Base-by-base conservation (phyloP, 768 basidiomycete genomes). In the Suillus weaverae region DNA sequence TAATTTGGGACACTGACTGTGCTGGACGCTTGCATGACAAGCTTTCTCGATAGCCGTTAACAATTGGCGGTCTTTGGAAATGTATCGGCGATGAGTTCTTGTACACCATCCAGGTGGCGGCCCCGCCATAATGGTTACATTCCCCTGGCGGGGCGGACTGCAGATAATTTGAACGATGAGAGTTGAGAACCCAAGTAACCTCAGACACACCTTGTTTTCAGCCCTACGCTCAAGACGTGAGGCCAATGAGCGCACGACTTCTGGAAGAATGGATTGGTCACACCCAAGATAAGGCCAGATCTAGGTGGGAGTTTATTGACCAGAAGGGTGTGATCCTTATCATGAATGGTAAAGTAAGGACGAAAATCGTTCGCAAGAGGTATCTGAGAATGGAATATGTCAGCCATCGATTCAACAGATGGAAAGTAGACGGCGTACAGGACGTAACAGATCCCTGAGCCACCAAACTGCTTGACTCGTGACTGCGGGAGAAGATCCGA, bases 281-380 rank as follows among this genome's bases (percentile, higher is more conserved):
- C 91, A 10, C 95, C 93, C 4, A 97, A 73, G 6, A 97, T 69
- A 4, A 92, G 74, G 1, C 94, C 94, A 1, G 88, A 76, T 74
- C 88, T 87, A 0, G 92, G 94, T n/a, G 88, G 85, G 36, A 91
- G 85, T 66, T 89, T 88, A 73, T 94, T 95, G 50, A 97, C 89
- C 14, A 99, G 76, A 2, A 83, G 71, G 4, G 83, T 69, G 67
- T 90, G 88, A 65, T 97, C 95, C n/a, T 84, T 84, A 71, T 98
- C 97, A 73, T 98, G 97, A 70, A 99, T 95, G 18, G 97, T 97
- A 68, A 98, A 92, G 75, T 97, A 99, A 0, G 97, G 97, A 10
- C 97, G 85, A 70, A 94, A 86, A 71, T 99, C 96, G 1, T 86
- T 87, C 0, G 89, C 86, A 9, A 93, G 81, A 4, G 95, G 94